Percentiles rank a stretch among this genome's conserved stretches.
Conservation (phyloP, 306 rosid species). For the barrel medic (Medicago truncatula) region MtrunA17r5.0-ANR NC_053046.1:41484001-41484500, state of each 20-base stretch:
- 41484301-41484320: not conserved
- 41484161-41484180: not conserved
- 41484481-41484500: no score
- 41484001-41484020: no score
- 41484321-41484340: no score
- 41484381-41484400: no score
- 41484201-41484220: not conserved
- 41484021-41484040: no score
- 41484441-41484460: no score
- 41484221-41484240: not conserved
- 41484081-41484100: not conserved
- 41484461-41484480: no score
- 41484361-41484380: no score
- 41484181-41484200: not conserved
- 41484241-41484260: not conserved
- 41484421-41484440: no score
- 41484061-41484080: no score
- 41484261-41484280: not conserved
- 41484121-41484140: not conserved
- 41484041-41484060: no score
- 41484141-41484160: not conserved
- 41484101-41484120: not conserved
- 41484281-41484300: not conserved
- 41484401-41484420: no score
- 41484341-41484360: not conserved